A percentile compares a stretch with the other conserved stretches of the same genome.
Evolutionary conservation across 768 basidiomycete species (phyloP).

Genomic region (Fistulinella prunicolor): DNA sequence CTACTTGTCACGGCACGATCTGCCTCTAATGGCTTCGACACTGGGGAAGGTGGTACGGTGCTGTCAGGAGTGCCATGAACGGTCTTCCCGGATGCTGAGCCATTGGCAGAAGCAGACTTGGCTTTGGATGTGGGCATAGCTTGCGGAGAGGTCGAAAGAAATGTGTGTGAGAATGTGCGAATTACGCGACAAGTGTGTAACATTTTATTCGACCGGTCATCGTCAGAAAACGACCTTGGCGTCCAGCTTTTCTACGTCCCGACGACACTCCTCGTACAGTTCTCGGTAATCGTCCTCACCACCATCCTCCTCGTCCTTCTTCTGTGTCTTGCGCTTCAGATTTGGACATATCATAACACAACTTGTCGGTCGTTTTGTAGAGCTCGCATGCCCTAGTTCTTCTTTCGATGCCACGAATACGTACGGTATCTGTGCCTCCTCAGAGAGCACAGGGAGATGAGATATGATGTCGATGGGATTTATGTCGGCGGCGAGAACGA

Average conservation of each 20-base stretch:
- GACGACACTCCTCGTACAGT: slow-evolving; percentile 79
- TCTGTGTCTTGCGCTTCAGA: slow-evolving; percentile 66
- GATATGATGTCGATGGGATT: slow-evolving; percentile 98
- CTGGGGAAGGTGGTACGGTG: slow-evolving; percentile 28
- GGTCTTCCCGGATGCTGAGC: slow-evolving; percentile 36
- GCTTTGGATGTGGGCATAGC: slow-evolving; percentile 50
- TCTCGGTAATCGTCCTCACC: slow-evolving; percentile 85
- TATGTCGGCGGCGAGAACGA: slow-evolving; percentile 94
- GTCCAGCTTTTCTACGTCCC: slow-evolving; percentile 83
- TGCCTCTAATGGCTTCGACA: slow-evolving; percentile 17
- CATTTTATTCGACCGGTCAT: background rate
- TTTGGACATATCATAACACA: slow-evolving; percentile 94
- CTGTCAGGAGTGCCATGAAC: slow-evolving; percentile 23
- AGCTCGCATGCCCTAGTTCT: slow-evolving; percentile 91
- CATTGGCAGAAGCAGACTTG: slow-evolving; percentile 49
- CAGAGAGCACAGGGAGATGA: slow-evolving; percentile 90
- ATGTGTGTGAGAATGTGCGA: slow-evolving; percentile 22
- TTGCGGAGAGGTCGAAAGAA: slow-evolving; percentile 12
- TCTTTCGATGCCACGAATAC: slow-evolving; percentile 91
- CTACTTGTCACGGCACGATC: slow-evolving; percentile 22
- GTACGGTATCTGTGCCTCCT: slow-evolving; percentile 91
- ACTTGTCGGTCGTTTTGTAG: slow-evolving; percentile 97
- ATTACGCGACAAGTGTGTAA: too few species aligned
- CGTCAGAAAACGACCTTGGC: slow-evolving; percentile 61
- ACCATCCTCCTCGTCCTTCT: slow-evolving; percentile 58